These are phyloP conservation scores for Saccharomycopsis javanensis DNA, from an alignment of 805 yeast species.

Conservation along the genomic window DNA sequence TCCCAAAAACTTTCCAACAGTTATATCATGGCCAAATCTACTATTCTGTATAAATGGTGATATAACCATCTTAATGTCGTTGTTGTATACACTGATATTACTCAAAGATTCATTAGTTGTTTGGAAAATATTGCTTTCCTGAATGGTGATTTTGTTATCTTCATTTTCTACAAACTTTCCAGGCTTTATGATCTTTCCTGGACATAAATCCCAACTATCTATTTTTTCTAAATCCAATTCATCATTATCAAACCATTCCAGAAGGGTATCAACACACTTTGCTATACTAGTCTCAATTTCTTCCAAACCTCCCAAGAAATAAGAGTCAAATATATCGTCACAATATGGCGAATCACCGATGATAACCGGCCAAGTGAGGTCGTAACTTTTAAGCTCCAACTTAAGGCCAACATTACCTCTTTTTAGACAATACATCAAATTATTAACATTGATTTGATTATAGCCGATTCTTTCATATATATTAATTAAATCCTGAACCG, in stretches of 20 bases:
- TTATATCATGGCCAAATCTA: constrained; percentile 39
- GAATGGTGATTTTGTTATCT: too few species aligned
- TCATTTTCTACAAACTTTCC: background rate
- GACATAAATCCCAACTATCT: constrained; percentile 29
- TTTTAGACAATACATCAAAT: constrained; percentile 40
- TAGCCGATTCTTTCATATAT: constrained; percentile 33
- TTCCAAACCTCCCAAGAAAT: constrained; percentile 30
- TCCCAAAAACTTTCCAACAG: constrained; percentile 33
- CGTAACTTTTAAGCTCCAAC: constrained; percentile 9
- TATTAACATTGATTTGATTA: constrained; percentile 24
- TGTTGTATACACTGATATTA: background rate
- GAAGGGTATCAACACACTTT: constrained; percentile 24
- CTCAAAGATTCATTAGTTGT: background rate
- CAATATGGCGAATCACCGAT: constrained; percentile 27
- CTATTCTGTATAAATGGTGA: constrained; percentile 21
- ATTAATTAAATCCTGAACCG: constrained; percentile 34
- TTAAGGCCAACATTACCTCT: constrained; percentile 35
- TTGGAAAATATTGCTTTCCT: too few species aligned
- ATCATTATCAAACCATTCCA: constrained; percentile 25
- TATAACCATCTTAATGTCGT: background rate
- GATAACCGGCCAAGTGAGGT: constrained; percentile 7
- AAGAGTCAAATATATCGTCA: constrained; percentile 25
- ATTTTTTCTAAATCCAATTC: constrained; percentile 3
- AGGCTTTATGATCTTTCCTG: constrained; percentile 13
- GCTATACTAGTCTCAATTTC: constrained; percentile 26